Evolutionary conservation across 805 yeast species (phyloP), one percentile per base, ranked within the genome.

Genomic region (Suhomyces pyralidae): DNA sequence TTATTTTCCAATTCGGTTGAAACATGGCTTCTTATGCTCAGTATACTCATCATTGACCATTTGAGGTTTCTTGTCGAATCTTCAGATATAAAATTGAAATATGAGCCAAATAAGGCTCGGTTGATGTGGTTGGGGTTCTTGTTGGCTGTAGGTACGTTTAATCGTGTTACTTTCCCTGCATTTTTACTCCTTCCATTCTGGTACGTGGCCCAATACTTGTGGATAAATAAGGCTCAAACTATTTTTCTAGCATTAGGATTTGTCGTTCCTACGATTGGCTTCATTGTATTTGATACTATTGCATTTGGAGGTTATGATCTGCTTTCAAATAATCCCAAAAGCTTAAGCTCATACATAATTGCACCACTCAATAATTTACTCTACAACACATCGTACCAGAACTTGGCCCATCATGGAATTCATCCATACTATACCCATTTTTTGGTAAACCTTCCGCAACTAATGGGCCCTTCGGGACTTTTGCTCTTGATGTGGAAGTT

Each of bases 1-100:
- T 84, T 96, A 0, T 88, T 94, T 61, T 88, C 97, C n/a, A 94
- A 94, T 64, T 81, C 91, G 20, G 62, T 89, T 1, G 99, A 94
- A 65, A 86, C 88, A 38, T 66, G 70, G 51, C 64, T 86, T 42
- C 70, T 87, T 8, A 58, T 85, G 19, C 64, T 80, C 58, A 64
- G 77, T 14, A 61, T 88, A 6, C 80, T 78, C 53, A 65, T 84
- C 28, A 76, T 86, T 40, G 78, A 71, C 58, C 74, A 69, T 61
- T 63, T 80, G 62, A 59, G 70, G 58, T 61, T 50, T 58, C 32
- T 42, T 20, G 36, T 15, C 5, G 52, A 49, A 22, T 17, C 50
- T 7, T 20, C 44, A 17, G 48, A 43, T 28, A 17, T 46, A 5
- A 20, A 19, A n/a, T 15, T 38, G 9, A 26, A 36, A n/a, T 43